Base-by-base conservation (phyloP, 345 rosid genomes). In the Citropsis articulata region DNA sequence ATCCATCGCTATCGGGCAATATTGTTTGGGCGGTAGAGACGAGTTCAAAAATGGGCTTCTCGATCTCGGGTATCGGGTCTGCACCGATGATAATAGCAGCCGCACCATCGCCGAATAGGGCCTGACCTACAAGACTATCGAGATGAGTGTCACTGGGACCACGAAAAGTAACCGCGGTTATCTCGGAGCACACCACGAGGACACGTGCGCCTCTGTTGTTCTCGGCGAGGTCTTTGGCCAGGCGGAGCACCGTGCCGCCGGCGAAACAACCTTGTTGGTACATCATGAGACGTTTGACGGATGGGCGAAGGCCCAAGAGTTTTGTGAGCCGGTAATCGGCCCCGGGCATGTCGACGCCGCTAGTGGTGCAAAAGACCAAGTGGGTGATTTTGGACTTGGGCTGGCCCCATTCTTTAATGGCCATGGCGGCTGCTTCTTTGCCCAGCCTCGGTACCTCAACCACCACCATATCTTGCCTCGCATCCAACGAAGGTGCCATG, bases 331-430 rank as follows among this genome's bases (percentile, higher is more conserved):
- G 88, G 80, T 85, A 88, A 75, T 89, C 92, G 28, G 86, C 89
- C 2, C 92, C 91, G 2, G 91, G 91, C 91, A 89, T 88, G 84
- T 86, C 91, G 0, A 85, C 86, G 1, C 90, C 91, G 21, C 88
- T 85, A 1, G 87, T 81, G 27, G 92, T 89, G 86, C 89, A 88
- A 48, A 89, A 88, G 77, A 89, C 80, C 30, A 89, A 36, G 66
- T 89, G 92, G 24, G 92, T 89, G 77, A 89, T 85, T 68, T 83
- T 85, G 60, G 92, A 89, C 70, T 84, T 89, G 76, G 89, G 86
- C 79, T 87, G 90, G 6, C 86, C 89, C 91, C 91, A 87, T 61
- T 85, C 86, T 65, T 86, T 82, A 36, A 88, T 81, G 82, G 91
- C 91, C 71, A 81, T 81, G n/a, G 22, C 9, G 10, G 91, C 89